Percentiles rank a stretch among this genome's conserved stretches.
These are phyloP conservation scores for Choiromyces venosus DNA, from an alignment of 495 filamentous ascomycete species.

Conservation along the genomic window DNA sequence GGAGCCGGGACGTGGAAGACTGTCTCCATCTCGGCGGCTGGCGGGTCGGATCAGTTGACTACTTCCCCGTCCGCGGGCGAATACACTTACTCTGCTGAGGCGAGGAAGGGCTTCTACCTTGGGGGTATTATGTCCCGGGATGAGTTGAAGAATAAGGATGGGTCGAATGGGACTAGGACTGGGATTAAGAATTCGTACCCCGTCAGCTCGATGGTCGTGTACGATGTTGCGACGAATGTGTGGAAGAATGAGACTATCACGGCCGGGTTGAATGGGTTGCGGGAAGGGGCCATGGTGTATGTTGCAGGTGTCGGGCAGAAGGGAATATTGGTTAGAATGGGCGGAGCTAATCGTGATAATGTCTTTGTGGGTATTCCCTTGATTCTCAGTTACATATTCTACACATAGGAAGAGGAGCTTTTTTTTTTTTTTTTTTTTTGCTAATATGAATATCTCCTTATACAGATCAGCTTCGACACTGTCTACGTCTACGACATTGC, in stretches of 20 bases:
- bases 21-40: not conserved
- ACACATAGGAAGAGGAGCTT: not conserved
- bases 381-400: not conserved
- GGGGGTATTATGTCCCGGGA: not conserved
- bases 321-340: constrained; percentile 45
- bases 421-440: no score
- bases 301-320: constrained; percentile 40
- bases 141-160: not conserved
- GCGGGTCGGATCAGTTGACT: not conserved
- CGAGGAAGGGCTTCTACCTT: not conserved
- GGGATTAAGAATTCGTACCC: not conserved
- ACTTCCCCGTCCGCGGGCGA: not conserved
- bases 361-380: not conserved
- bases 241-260: not conserved
- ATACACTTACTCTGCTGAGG: not conserved
- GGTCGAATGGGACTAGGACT: not conserved
- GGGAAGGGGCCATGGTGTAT: constrained; percentile 37
- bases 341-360: constrained; percentile 34
- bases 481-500: not conserved
- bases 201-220: not conserved
- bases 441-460: not conserved
- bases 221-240: not conserved
- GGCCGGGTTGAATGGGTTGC: not conserved
- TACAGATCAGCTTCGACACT: not conserved
- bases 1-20: not conserved